phyloP scores from a whole-genome alignment of 2,329 filamentous ascomycete species.

The Aspergillus clavatus region DNA sequence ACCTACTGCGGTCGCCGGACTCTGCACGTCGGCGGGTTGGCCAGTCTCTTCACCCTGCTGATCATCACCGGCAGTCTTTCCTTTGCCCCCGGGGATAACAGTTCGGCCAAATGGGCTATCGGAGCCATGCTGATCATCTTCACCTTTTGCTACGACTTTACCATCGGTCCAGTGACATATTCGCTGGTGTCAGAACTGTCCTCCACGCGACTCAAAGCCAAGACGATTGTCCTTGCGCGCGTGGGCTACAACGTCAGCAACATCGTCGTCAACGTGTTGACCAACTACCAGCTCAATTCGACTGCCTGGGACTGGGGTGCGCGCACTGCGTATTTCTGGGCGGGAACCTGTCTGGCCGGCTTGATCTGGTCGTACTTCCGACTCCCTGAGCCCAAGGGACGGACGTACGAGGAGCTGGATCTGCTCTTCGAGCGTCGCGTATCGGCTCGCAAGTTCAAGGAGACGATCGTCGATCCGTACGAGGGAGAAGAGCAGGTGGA shows the following conservation, averaged over 20 bases:
- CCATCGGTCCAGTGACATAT: constrained; percentile 53
- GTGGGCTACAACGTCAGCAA: constrained; percentile 47
- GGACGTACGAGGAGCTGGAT: constrained; percentile 42
- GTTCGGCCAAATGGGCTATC: constrained; percentile 32
- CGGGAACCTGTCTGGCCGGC: constrained; percentile 30
- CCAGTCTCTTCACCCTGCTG: constrained; percentile 22
- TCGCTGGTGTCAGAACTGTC: constrained; percentile 51
- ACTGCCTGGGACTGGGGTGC: constrained; percentile 36
- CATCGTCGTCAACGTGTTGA: constrained; percentile 60
- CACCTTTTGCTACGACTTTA: constrained; percentile 52
- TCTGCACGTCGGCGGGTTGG: constrained; percentile 32
- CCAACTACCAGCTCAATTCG: constrained; percentile 30
- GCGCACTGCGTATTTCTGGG: constrained; percentile 42
- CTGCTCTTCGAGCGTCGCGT: constrained; percentile 40
- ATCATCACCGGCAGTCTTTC: constrained; percentile 26
- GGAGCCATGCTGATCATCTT: constrained; percentile 50
- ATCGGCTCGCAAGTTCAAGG: constrained; percentile 36
- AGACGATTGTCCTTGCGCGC: constrained; percentile 52
- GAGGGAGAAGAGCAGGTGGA: constrained; percentile 6
- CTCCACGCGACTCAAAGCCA: constrained; percentile 51
- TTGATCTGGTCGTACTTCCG: constrained; percentile 43
- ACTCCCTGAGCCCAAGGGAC: constrained; percentile 41
- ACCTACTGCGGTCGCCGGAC: constrained; percentile 36
- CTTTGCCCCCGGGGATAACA: constrained; percentile 22
- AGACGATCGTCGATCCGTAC: constrained; percentile 31